Percentiles rank a stretch among this genome's conserved stretches.
phyloP scores from a whole-genome alignment of 2,329 filamentous ascomycete species.

The Tricladium varicosporioides region DNA sequence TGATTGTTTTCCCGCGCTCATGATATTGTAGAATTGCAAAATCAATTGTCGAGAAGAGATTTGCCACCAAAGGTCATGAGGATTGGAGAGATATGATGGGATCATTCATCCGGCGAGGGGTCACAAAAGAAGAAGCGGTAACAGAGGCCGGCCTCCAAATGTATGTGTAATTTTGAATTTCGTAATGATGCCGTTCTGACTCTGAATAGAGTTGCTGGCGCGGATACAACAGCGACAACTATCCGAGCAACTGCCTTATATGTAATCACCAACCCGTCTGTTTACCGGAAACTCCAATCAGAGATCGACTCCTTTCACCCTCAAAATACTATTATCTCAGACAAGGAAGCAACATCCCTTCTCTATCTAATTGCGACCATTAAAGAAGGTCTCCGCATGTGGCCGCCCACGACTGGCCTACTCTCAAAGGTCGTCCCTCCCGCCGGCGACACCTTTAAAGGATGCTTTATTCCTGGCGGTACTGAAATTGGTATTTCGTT shows the following conservation, averaged over 20 bases:
- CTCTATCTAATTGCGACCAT: conserved; percentile 35
- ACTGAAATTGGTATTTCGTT: conserved; percentile 25
- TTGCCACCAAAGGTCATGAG: conserved; percentile 40
- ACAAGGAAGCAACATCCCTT: conserved; percentile 9
- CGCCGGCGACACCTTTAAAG: neutral
- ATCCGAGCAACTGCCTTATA: conserved; percentile 37
- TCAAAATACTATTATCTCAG: neutral
- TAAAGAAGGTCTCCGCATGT: conserved; percentile 34
- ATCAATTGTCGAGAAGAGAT: conserved; percentile 36
- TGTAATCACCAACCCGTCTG: conserved; percentile 19
- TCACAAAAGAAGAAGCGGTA: conserved; percentile 17
- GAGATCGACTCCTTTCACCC: conserved; percentile 14
- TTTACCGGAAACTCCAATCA: conserved; percentile 12
- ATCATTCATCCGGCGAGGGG: conserved; percentile 46
- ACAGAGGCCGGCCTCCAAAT: conserved; percentile 27
- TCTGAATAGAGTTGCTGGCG: conserved; percentile 45
- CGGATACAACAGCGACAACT: conserved; percentile 56
- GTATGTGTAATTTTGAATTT: conserved; percentile 6
- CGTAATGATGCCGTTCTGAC: neutral
- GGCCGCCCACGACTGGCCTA: neutral
- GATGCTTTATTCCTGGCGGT: conserved; percentile 4
- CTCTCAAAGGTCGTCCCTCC: conserved; percentile 3
- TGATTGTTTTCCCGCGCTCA: neutral
- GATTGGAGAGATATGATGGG: conserved; percentile 51
- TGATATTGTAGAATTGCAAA: conserved; percentile 33